Conservation (phyloP, 345 rosid genomes). For the Bruguiera gymnorhiza region DNA sequence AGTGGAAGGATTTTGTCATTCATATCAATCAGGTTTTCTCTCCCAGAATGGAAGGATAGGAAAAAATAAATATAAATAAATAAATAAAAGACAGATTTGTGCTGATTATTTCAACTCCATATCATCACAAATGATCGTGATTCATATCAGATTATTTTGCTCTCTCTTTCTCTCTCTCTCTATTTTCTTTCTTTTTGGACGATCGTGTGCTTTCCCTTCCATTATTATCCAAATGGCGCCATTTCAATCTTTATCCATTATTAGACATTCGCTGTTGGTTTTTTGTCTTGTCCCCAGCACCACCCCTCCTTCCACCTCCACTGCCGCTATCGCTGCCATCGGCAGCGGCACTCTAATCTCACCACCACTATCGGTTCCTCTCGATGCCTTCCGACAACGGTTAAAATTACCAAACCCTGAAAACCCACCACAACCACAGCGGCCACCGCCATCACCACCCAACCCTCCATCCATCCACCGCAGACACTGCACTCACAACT, state of each 20-base stretch:
- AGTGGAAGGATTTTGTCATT: not conserved
- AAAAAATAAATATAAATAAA: not conserved
- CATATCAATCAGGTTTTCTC: not conserved
- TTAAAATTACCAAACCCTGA: not conserved
- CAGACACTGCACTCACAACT: constrained; percentile 42
- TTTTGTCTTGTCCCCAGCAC: constrained; percentile 21
- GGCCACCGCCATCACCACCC: constrained; percentile 10
- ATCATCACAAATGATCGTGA: too few relatives aligned
- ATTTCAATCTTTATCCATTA: not conserved
- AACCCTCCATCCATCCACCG: constrained; percentile 23
- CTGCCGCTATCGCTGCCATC: constrained; percentile 24
- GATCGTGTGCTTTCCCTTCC: too few relatives aligned
- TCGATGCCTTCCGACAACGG: not conserved
- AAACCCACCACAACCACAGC: not conserved
- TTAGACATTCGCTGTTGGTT: not conserved
- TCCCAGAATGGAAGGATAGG: not conserved
- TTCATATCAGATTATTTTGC: too few relatives aligned
- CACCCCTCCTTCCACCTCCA: constrained; percentile 28
- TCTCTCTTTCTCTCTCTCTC: too few relatives aligned
- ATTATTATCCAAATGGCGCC: not conserved
- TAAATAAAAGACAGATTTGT: not conserved
- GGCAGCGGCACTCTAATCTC: constrained; percentile 14
- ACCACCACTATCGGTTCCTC: constrained; percentile 14
- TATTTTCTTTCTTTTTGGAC: too few relatives aligned
- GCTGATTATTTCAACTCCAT: too few relatives aligned